A percentile compares a stretch with the other conserved stretches of the same genome.
phyloP scores from a whole-genome alignment of 2,329 filamentous ascomycete genomes.

The Xylaria hypoxylon region DNA sequence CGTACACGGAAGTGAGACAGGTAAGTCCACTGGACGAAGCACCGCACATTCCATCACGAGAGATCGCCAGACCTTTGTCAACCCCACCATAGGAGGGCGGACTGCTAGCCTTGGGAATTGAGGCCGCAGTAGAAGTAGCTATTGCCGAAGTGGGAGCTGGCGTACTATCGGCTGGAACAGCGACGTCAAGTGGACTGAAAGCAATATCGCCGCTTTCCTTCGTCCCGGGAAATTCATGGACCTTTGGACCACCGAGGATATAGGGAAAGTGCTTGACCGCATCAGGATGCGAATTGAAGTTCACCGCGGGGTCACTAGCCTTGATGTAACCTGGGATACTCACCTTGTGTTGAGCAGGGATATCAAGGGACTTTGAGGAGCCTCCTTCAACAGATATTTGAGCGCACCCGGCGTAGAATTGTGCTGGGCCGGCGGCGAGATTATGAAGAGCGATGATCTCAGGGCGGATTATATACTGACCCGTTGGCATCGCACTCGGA shows the following conservation, averaged over 20 bases:
- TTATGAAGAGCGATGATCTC: conserved; percentile 69
- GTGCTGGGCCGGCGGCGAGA: conserved; percentile 54
- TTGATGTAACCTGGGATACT: conserved; percentile 38
- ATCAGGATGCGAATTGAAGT: conserved; percentile 36
- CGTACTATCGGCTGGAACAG: background rate
- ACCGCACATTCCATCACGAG: conserved; percentile 20
- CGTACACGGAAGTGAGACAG: conserved; percentile 15
- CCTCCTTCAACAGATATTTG: conserved; percentile 14
- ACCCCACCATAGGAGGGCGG: background rate
- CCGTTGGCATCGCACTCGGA: conserved; percentile 60
- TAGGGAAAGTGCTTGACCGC: conserved; percentile 29
- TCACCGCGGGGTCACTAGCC: conserved; percentile 32
- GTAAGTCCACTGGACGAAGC: conserved; percentile 1
- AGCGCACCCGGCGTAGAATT: conserved; percentile 53
- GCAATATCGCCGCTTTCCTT: conserved; percentile 24
- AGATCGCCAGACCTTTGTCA: background rate
- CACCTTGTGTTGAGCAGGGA: conserved; percentile 51
- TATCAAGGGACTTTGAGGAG: conserved; percentile 49
- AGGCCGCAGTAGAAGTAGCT: background rate
- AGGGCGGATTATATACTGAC: conserved; percentile 67
- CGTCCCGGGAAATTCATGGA: conserved; percentile 21
- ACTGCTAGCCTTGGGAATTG: background rate
- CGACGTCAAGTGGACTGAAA: conserved; percentile 24
- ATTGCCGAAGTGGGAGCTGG: background rate
- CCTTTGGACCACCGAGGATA: conserved; percentile 17